Evolutionary conservation across 305 asterid genomes (phyloP), one percentile per base, ranked within the genome.

Genomic region (Fraxinus velutina): DNA sequence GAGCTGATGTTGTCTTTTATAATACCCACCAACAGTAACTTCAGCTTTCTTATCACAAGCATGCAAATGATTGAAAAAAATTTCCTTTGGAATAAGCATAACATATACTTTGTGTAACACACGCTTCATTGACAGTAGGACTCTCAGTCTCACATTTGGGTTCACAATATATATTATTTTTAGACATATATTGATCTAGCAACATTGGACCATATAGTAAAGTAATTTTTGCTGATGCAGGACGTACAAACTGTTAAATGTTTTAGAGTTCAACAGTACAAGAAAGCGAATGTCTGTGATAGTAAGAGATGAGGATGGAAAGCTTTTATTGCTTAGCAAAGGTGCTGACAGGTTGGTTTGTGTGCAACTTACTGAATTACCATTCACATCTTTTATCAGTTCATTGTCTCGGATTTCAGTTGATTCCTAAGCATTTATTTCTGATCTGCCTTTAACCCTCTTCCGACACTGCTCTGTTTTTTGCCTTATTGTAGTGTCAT

Each of bases 271-370:
- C 52, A 91, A 93, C 77, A 94, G 98, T 80, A 21, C 98, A 66
- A 89, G 98, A 82, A 94, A 94, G 80, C 85, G 98, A 86, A 94
- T 94, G 98, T 94, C 98, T 0, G 98, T 94, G 77, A 89, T 93
- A 81, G 93, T 94, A 79, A 90, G 90, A 83, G 93, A 93, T 62
- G 93, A 92, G 52, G 97, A 90, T 8, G 96, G 96, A 80, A 93
- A 89, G 85, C 86, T 94, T 13, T 80, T 92, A 50, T 83, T 94
- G 82, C 97, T 94, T 85, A 86, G 90, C 85, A 94, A 94, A 90
- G 98, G 98, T 9, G 98, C 98, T 64, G 98, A 93, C 92, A 94
- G 94, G 99, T 96, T 81, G 80, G 93, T 86, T 85, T 6, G 71
- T 76, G 77, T 78, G 66, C 66, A 84, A 79, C 77, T n/a, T 79